Conservation (phyloP, 306 rosid species). For the Mimosa pudica region DNA sequence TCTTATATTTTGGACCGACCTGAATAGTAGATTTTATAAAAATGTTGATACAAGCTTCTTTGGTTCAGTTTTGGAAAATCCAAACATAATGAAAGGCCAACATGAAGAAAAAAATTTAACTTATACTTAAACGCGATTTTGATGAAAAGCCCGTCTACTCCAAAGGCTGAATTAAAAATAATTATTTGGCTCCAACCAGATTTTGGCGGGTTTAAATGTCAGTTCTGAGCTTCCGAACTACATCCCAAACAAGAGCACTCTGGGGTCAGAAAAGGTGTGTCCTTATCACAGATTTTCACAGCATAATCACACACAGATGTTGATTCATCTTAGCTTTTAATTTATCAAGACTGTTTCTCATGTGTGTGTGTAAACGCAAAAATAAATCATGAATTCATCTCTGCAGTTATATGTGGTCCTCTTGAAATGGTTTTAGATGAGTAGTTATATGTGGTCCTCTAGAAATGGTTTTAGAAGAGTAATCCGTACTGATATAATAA, state of each 20-base stretch:
- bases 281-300: no score
- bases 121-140: no score
- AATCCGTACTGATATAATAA: background rate
- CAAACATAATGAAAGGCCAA: no score
- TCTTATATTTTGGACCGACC: no score
- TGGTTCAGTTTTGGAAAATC: no score
- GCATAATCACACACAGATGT: no score
- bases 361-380: background rate
- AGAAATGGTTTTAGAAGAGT: background rate
- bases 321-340: no score
- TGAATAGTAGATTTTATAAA: no score
- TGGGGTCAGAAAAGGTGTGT: no score
- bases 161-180: background rate
- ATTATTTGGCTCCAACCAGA: background rate
- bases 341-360: no score
- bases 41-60: no score
- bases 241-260: background rate
- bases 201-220: background rate
- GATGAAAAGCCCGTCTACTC: background rate
- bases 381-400: background rate
- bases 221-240: background rate
- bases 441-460: background rate
- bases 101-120: no score
- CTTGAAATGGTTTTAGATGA: background rate
- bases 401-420: background rate